Evolutionary conservation across 306 rosid species (phyloP).

Genomic region (Rosa lucieae): DNA sequence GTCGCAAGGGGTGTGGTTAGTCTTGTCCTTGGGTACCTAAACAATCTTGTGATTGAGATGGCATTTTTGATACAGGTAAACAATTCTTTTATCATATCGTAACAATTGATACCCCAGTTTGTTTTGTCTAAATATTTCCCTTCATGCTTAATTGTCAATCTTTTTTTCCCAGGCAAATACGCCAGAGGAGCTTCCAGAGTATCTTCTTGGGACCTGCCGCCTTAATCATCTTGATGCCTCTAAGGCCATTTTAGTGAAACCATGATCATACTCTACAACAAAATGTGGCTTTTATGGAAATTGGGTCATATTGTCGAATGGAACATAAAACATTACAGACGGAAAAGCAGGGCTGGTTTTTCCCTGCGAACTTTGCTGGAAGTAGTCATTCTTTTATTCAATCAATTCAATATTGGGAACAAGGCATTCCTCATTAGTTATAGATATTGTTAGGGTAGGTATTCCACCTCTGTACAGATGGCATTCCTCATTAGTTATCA

Average conservation of each 20-base stretch:
- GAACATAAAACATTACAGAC: slow-evolving; percentile 19
- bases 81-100: not conserved
- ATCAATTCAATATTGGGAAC: slow-evolving; percentile 29
- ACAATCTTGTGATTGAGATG: slow-evolving; percentile 88
- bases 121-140: not conserved
- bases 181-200: slow-evolving; percentile 79
- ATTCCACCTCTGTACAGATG: slow-evolving; percentile 7
- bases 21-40: slow-evolving; percentile 83
- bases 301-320: slow-evolving; percentile 8
- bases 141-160: not conserved
- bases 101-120: not conserved
- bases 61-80: slow-evolving; percentile 88
- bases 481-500: slow-evolving; percentile 11
- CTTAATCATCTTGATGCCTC: slow-evolving; percentile 75
- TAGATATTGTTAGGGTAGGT: slow-evolving; percentile 38
- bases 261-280: slow-evolving; percentile 20
- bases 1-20: slow-evolving; percentile 86
- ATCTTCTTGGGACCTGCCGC: slow-evolving; percentile 80
- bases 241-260: slow-evolving; percentile 46
- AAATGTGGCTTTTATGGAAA: not conserved
- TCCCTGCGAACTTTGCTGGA: slow-evolving; percentile 28
- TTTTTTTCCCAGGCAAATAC: slow-evolving; percentile 59
- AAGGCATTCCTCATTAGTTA: slow-evolving; percentile 24
- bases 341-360: slow-evolving; percentile 24
- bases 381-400: slow-evolving; percentile 47